phyloP scores from a whole-genome alignment of 139 green algal species.

The Micromonas pusilla region DNA sequence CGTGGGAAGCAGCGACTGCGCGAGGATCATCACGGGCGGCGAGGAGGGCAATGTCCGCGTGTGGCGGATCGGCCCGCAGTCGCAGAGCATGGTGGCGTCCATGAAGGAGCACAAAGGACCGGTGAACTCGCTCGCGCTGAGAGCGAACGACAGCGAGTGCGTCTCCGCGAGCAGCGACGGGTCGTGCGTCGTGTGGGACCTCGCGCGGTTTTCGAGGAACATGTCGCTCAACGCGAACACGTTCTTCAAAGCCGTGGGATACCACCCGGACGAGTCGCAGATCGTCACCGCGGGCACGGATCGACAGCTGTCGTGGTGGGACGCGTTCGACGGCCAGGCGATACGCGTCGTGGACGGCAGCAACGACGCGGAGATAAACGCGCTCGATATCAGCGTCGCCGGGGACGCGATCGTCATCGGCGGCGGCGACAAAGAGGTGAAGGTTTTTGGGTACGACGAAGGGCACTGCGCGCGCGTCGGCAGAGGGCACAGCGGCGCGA shows the following conservation, averaged over 20 bases:
- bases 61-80: slow-evolving; percentile 53
- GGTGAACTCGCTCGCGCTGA: slow-evolving; percentile 59
- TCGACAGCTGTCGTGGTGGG: slow-evolving; percentile 79
- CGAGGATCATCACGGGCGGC: slow-evolving; percentile 58
- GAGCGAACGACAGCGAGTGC: slow-evolving; percentile 52
- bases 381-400: slow-evolving; percentile 54
- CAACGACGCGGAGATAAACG: slow-evolving; percentile 50
- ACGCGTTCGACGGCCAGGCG: slow-evolving; percentile 70
- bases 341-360: slow-evolving; percentile 74
- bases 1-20: slow-evolving; percentile 47
- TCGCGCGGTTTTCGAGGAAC: slow-evolving; percentile 55
- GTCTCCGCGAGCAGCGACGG: slow-evolving; percentile 66
- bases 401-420: slow-evolving; percentile 58
- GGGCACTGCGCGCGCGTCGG: slow-evolving; percentile 64
- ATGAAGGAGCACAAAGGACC: slow-evolving; percentile 81
- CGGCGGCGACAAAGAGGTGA: slow-evolving; percentile 67
- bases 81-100: slow-evolving; percentile 55
- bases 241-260: slow-evolving; percentile 66
- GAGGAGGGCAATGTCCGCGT: slow-evolving; percentile 56
- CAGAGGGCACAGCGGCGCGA: slow-evolving; percentile 52
- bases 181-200: slow-evolving; percentile 81
- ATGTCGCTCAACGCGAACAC: slow-evolving; percentile 68
- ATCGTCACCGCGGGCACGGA: slow-evolving; percentile 64
- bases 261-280: slow-evolving; percentile 72
- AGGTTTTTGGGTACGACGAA: slow-evolving; percentile 77